Evolutionary conservation across 495 filamentous ascomycete species (phyloP).

Genomic region (Talaromyces stipitatus): DNA sequence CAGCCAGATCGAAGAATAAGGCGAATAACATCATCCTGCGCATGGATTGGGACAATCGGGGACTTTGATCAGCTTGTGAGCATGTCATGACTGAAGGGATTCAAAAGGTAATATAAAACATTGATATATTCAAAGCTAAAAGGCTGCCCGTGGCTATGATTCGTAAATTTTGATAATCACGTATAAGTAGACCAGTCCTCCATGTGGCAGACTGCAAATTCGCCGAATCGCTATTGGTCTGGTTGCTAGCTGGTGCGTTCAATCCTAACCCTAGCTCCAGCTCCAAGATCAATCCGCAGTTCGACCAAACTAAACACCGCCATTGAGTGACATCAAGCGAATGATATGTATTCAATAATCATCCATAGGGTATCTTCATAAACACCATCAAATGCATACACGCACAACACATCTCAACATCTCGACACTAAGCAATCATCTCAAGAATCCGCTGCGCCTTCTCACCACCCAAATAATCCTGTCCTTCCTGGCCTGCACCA

Average conservation of each 20-base stretch:
- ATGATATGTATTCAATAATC: not conserved
- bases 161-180: too few species aligned
- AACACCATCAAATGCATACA: not conserved
- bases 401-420: not conserved
- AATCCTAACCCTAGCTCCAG: too few species aligned
- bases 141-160: not conserved
- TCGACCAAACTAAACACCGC: not conserved
- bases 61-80: not conserved
- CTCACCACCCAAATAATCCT: constrained; percentile 66
- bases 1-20: not conserved
- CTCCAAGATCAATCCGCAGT: constrained; percentile 6
- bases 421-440: constrained; percentile 22
- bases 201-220: too few species aligned
- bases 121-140: not conserved
- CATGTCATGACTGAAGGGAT: not conserved
- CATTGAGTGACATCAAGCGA: not conserved
- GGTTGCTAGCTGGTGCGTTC: too few species aligned
- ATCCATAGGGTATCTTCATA: not conserved
- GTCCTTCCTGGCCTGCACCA: constrained; percentile 33
- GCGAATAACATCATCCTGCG: not conserved
- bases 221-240: too few species aligned
- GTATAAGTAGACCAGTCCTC: too few species aligned
- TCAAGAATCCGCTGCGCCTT: constrained; percentile 59
- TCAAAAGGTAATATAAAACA: not conserved
- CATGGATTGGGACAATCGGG: too few species aligned